These are phyloP conservation scores for Salisapilia sapeloensis DNA, from an alignment of 352 stramenopile species.

Conservation along the genomic window DNA sequence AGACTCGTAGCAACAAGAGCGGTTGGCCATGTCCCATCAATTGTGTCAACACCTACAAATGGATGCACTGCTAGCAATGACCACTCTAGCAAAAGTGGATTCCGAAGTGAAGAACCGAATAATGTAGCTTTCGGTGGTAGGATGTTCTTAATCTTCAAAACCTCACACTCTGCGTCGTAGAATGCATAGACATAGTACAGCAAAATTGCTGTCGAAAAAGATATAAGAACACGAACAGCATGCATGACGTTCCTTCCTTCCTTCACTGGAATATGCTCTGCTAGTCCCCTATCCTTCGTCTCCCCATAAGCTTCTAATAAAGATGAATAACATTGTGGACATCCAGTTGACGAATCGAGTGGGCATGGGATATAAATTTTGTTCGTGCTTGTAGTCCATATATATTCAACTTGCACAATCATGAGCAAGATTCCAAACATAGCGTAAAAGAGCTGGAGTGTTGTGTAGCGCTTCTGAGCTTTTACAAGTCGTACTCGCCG, in stretches of 20 bases:
- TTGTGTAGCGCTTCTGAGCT: constrained; percentile 21
- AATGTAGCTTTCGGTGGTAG: constrained; percentile 46
- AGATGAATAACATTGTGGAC: constrained; percentile 25
- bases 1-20: constrained; percentile 35
- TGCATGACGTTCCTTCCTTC: constrained; percentile 52
- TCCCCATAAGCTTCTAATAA: too few species aligned
- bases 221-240: constrained; percentile 40
- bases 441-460: constrained; percentile 55
- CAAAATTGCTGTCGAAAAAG: constrained; percentile 39
- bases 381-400: constrained; percentile 45
- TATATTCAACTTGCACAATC: constrained; percentile 58
- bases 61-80: constrained; percentile 34
- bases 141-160: constrained; percentile 74
- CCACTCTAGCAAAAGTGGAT: constrained; percentile 25
- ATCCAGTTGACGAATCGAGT: constrained; percentile 11
- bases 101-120: constrained; percentile 33
- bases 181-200: constrained; percentile 56
- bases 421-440: constrained; percentile 51
- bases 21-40: constrained; percentile 43
- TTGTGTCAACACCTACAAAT: constrained; percentile 41
- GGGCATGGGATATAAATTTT: constrained; percentile 13
- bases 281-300: too few species aligned
- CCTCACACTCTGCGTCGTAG: constrained; percentile 44
- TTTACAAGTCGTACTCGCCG: constrained; percentile 24
- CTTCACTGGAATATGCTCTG: constrained; percentile 11